Base-by-base conservation (phyloP, 1,139 yeast genomes). In the Meyerozyma carpophila region DNA sequence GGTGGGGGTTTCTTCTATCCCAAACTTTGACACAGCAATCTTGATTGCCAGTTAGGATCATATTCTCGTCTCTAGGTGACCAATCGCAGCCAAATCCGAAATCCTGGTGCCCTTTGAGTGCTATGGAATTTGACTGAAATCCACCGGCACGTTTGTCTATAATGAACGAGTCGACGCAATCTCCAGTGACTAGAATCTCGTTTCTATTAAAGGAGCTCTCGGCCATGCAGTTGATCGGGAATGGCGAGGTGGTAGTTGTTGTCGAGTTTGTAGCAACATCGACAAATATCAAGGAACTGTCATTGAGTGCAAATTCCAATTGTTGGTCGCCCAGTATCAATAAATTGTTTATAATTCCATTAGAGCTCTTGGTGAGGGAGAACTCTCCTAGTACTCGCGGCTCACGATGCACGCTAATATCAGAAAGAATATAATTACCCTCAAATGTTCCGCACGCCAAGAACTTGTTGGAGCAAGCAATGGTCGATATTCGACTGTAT, bases 41-140 rank as follows among this genome's bases (percentile, higher is more conserved):
- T 56, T 81, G 86, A 52, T 75, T 78, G 3, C 86, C 86, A 0
- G 84, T 74, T 8, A 79, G 70, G 14, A 81, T 50, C 5, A 66
- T 51, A 41, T 73, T 61, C 25, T 73, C 77, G 48, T 73, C 63
- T 3, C 49, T 45, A 2, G 66, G 63, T 5, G 70, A 65, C 86
- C 86, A 81, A 48, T 80, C 85, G 55, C 84, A 80, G 40, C 82
- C 70, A 52, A 81, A 81, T 4, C 82, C 77, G 54, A 58, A 79
- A 54, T 81, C 86, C 40, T 61, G 58, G 55, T 81, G 86, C 3
- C 82, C 83, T 18, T 45, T 45, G 4, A 31, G 34, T 11, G 34
- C 16, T 8, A 31, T 5, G 7, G 16, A 13, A 16, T 31, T 14
- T 8, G 16, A 8, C 5, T 11, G 14, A 32, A 73, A 57, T 26